phyloP scores from a whole-genome alignment of 73 alveolate species.

The Paraurostyla sp. region DNA sequence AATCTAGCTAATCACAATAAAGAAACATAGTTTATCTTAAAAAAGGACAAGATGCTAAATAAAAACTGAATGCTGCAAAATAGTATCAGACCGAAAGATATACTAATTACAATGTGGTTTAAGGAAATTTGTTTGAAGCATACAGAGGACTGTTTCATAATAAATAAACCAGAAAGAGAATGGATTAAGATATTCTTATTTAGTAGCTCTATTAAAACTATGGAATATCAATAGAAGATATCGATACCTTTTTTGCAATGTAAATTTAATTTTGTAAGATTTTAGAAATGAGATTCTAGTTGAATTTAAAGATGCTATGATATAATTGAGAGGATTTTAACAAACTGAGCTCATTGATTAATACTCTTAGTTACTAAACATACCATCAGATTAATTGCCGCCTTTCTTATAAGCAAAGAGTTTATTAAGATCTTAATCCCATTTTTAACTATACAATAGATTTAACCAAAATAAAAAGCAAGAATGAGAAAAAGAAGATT shows the following conservation, averaged over 20 bases:
- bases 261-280: background rate
- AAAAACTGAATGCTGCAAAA: too few relatives aligned
- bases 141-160: background rate
- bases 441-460: background rate
- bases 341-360: background rate
- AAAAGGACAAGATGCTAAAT: background rate
- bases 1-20: background rate
- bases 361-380: background rate
- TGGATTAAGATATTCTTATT: background rate
- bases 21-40: slow-evolving; percentile 22
- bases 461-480: background rate
- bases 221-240: background rate
- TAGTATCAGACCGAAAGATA: background rate
- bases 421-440: background rate
- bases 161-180: background rate
- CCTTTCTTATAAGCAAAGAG: background rate
- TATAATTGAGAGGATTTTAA: slow-evolving; percentile 2
- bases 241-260: background rate
- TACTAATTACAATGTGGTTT: background rate
- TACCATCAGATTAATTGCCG: background rate
- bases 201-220: background rate
- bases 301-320: slow-evolving; percentile 25
- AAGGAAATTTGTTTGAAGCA: background rate
- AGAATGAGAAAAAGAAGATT: background rate
- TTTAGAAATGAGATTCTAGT: slow-evolving; percentile 10